phyloP scores from a whole-genome alignment of 352 stramenopile species.

The Pythium aristosporum region DNA sequence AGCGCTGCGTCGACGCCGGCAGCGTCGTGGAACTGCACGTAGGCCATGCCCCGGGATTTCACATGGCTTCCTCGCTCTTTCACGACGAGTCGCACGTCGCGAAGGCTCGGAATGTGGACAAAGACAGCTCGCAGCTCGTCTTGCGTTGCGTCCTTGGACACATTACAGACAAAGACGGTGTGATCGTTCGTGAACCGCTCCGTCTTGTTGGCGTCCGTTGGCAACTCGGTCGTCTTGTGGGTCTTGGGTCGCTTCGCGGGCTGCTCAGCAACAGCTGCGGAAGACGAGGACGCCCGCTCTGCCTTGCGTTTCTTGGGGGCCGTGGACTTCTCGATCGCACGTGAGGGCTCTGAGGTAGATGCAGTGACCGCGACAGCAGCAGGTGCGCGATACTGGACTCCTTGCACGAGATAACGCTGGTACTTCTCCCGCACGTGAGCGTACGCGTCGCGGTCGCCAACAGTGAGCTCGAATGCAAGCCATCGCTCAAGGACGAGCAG shows the following conservation, averaged over 20 bases:
- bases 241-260: slow-evolving; percentile 11
- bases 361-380: neutral
- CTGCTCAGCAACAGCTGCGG: neutral
- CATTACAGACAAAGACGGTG: slow-evolving; percentile 70
- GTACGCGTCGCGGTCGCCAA: slow-evolving; percentile 18
- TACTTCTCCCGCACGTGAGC: slow-evolving; percentile 9
- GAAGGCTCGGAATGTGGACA: slow-evolving; percentile 40
- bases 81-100: slow-evolving; percentile 61
- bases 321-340: neutral
- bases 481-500: slow-evolving; percentile 27
- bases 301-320: slow-evolving; percentile 21
- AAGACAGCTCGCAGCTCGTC: slow-evolving; percentile 57
- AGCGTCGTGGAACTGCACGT: slow-evolving; percentile 62
- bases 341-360: neutral
- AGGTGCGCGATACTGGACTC: slow-evolving; percentile 4
- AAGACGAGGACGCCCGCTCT: neutral
- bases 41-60: slow-evolving; percentile 76
- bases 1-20: slow-evolving; percentile 39
- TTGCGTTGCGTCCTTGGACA: slow-evolving; percentile 56
- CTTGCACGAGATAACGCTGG: neutral
- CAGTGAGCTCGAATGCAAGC: slow-evolving; percentile 22
- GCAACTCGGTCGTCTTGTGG: neutral
- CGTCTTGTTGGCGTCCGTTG: slow-evolving; percentile 2
- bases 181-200: slow-evolving; percentile 52
- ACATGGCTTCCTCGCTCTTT: slow-evolving; percentile 56